Conservation (phyloP, 192 early-diverging fungal species). For the Coemansia sp. region DNA sequence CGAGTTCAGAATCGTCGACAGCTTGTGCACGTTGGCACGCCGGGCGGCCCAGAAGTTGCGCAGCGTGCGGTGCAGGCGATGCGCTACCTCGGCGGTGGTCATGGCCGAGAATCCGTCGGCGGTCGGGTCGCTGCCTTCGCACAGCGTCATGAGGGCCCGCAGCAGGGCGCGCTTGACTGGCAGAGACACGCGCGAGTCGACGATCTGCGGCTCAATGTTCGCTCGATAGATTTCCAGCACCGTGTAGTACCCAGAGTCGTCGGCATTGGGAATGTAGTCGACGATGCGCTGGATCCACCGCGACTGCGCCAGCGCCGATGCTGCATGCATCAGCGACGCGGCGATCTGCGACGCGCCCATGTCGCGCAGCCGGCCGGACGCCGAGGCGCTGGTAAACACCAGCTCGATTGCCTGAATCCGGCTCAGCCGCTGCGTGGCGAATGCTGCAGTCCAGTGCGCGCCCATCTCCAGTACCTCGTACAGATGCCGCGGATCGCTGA, state of each 20-base stretch:
- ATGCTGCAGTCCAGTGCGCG: slow-evolving; percentile 18
- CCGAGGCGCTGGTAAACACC: slow-evolving; percentile 28
- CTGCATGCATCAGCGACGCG: slow-evolving; percentile 8
- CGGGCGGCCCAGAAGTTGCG: slow-evolving; percentile 30
- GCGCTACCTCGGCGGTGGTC: slow-evolving; percentile 46
- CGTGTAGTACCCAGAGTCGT: slow-evolving; percentile 9
- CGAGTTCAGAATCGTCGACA: slow-evolving; percentile 27
- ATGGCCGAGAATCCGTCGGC: slow-evolving; percentile 40
- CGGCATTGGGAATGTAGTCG: slow-evolving; percentile 4
- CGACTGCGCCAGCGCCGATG: slow-evolving; percentile 27
- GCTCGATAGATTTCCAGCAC: slow-evolving; percentile 41
- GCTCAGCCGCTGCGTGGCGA: slow-evolving; percentile 11
- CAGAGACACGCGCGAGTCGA: slow-evolving; percentile 13
- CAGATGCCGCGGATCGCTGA: slow-evolving; percentile 3
- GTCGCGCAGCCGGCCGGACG: slow-evolving; percentile 21
- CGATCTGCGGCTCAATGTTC: slow-evolving; percentile 28
- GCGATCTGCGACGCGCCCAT: slow-evolving; percentile 13
- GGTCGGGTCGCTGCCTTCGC: slow-evolving; percentile 32
- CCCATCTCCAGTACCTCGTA: slow-evolving; percentile 18
- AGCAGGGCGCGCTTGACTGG: slow-evolving; percentile 35
- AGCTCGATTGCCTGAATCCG: slow-evolving; percentile 33
- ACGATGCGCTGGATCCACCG: slow-evolving; percentile 19
- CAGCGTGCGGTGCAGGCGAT: slow-evolving; percentile 23
- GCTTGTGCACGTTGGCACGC: neutral
- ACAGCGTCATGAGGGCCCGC: slow-evolving; percentile 31